Base-by-base conservation (phyloP, 2,329 filamentous ascomycete species). In the Didymella pinodella region DNA sequence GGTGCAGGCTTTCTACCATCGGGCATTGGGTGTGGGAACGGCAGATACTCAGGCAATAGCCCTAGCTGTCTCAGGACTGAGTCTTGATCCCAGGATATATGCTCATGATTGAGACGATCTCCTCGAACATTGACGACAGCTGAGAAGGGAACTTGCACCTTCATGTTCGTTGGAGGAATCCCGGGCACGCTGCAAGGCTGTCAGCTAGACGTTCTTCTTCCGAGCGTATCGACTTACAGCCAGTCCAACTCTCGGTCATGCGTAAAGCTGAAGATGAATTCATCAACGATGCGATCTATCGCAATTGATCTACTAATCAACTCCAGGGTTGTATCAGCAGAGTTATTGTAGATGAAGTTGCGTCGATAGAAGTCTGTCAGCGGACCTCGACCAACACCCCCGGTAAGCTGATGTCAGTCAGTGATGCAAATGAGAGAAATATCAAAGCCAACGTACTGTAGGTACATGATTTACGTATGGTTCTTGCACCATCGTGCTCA, bases 401-500 rank as follows among this genome's bases (percentile, higher is more conserved):
- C 32, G 5, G 32, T 36, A 6, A 36, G 32, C 32, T 36, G 32
- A 7, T n/a, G 32, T 16, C 16, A 36, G 32, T 36, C 32, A 36
- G 32, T n/a, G 16, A 7, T 36, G 32, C 16, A 5, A 8, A 36
- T 36, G 5, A 8, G 6, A n/a, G 16, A n/a, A n/a, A 36, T 5
- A n/a, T 7, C 4, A 11, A n/a, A 18, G 7, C n/a, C 7, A 16
- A 16, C 32, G 7, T 36, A 36, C 16, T 36, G 32, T 36, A n/a
- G 32, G 32, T 2, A 36, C 32, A 36, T 36, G 32, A 18, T 36
- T 36, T 6, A 92, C 90, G 66, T 92, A 91, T 2, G 89, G 90
- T 73, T 91, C 87, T 52, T 88, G 81, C 1, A 91, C 88, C 89
- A 92, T 92, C 0, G 89, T 92, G n/a, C 81, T 82, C 89, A 92